Conservation (phyloP, 257 asterid species). For the Cinchona pubescens region DNA sequence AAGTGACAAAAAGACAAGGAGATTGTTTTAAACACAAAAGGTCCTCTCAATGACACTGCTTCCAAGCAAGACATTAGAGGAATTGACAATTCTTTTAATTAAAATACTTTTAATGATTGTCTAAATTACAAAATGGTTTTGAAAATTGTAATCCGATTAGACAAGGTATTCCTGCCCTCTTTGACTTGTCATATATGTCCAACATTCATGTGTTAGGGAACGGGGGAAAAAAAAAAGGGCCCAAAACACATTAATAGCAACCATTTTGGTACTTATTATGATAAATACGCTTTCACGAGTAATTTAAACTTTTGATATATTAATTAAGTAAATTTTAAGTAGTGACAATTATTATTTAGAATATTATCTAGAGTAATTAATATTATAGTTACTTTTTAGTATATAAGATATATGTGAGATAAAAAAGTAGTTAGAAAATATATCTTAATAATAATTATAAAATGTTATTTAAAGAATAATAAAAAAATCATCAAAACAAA, state of each 20-base stretch:
- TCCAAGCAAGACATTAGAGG: constrained; percentile 6
- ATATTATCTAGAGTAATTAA: no score
- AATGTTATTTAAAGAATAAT: no score
- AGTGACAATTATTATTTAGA: no score
- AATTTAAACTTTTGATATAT: neutral
- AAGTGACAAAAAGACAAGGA: neutral
- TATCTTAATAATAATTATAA: no score
- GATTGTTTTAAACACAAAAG: neutral
- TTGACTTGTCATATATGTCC: neutral
- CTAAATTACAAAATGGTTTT: neutral
- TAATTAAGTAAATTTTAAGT: no score
- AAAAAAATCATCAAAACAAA: no score
- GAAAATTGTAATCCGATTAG: neutral
- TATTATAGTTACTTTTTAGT: no score
- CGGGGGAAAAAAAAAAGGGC: neutral
- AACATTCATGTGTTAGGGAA: neutral
- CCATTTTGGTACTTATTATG: neutral
- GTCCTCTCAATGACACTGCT: neutral
- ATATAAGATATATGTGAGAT: no score
- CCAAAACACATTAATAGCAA: neutral
- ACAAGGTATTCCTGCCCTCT: neutral
- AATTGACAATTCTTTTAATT: constrained; percentile 1
- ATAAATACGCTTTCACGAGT: neutral
- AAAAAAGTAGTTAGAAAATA: no score
- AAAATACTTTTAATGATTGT: neutral